A percentile compares a stretch with the other conserved stretches of the same genome.
These are phyloP conservation scores for Podospora appendiculata DNA, from an alignment of 495 filamentous ascomycete genomes.

Conservation along the genomic window DNA sequence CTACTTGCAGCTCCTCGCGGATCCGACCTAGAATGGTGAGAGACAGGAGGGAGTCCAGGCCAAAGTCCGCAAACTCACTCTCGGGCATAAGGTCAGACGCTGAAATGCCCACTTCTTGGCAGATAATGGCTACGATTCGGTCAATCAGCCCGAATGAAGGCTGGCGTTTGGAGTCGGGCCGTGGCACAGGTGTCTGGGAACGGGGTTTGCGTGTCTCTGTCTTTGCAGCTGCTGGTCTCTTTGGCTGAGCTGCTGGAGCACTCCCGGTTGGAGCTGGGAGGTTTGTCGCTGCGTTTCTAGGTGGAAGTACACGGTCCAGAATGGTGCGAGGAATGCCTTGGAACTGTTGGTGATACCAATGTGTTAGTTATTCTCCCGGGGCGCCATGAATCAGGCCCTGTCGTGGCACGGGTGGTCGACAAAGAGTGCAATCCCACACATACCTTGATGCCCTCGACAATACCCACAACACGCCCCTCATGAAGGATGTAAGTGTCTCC, in stretches of 20 bases:
- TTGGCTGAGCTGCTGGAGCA: no score
- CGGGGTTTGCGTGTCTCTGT: no score
- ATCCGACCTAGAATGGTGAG: constrained; percentile 46
- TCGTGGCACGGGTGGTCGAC: no score
- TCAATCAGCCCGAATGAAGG: constrained; percentile 29
- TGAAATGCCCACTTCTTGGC: constrained; percentile 57
- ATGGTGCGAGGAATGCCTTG: constrained; percentile 58
- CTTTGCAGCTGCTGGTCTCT: no score
- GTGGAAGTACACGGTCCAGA: constrained; percentile 59
- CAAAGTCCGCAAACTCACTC: constrained; percentile 47
- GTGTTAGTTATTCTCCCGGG: no score
- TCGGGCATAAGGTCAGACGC: constrained; percentile 51
- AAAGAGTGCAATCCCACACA: no score
- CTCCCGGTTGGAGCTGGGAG: no score
- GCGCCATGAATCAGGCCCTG: no score
- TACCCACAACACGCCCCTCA: constrained; percentile 50
- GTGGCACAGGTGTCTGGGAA: constrained; percentile 28
- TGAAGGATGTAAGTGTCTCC: constrained; percentile 63
- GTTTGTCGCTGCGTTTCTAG: constrained; percentile 16
- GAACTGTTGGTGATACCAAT: constrained; percentile 37
- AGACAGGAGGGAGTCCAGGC: constrained; percentile 55
- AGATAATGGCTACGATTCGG: constrained; percentile 53
- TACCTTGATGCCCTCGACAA: constrained; percentile 34
- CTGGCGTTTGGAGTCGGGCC: constrained; percentile 21
- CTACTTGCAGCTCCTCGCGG: constrained; percentile 50